Percentiles rank a stretch among this genome's conserved stretches.
phyloP scores from a whole-genome alignment of 164 flowering plant genomes.

The Protea cynaroides region DNA sequence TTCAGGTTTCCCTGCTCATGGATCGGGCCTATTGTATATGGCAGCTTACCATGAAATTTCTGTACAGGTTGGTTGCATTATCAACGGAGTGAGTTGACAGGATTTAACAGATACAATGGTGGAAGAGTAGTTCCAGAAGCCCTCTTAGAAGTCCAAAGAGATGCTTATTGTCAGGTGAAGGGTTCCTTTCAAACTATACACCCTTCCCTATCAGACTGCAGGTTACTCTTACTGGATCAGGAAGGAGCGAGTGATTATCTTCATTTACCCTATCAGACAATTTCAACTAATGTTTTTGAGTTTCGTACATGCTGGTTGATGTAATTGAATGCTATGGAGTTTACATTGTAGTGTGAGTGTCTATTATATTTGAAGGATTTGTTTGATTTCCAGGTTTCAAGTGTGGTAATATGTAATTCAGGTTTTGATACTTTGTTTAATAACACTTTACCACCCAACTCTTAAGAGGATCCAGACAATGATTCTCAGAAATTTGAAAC shows the following conservation, averaged over 20 bases:
- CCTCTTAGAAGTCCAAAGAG: background rate
- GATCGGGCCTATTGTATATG: slow-evolving; percentile 19
- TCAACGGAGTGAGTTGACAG: background rate
- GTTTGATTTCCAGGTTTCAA: too few relatives aligned
- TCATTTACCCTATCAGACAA: background rate
- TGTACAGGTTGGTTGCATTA: background rate
- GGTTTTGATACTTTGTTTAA: too few relatives aligned
- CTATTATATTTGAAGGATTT: too few relatives aligned
- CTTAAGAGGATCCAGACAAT: too few relatives aligned
- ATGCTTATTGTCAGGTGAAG: background rate
- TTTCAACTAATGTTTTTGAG: background rate
- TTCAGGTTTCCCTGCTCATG: slow-evolving; percentile 61
- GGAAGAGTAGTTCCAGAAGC: background rate
- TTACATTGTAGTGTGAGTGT: too few relatives aligned
- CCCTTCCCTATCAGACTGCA: background rate
- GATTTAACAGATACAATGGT: background rate
- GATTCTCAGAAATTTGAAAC: too few relatives aligned
- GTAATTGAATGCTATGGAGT: background rate
- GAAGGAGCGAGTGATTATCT: background rate
- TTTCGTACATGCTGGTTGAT: background rate
- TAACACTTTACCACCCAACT: too few relatives aligned
- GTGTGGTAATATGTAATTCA: too few relatives aligned
- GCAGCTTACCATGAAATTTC: slow-evolving; percentile 9
- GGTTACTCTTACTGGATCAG: background rate
- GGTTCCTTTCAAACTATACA: background rate